phyloP scores from a whole-genome alignment of 306 rosid genomes.

The Cucumis cinereus region DNA sequence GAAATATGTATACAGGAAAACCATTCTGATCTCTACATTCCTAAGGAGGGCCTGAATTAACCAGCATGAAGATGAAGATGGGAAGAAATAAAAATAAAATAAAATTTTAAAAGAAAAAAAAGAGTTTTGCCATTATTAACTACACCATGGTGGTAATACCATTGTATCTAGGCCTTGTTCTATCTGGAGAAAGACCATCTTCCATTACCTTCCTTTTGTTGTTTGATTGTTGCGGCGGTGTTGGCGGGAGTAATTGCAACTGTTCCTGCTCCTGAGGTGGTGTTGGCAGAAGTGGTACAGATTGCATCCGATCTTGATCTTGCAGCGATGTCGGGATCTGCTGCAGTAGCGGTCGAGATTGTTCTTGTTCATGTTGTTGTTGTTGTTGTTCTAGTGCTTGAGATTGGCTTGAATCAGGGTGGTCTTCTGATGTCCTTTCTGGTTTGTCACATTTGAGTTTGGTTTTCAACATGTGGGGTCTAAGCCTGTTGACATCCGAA shows the following conservation, averaged over 20 bases:
- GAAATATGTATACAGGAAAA: conserved; percentile 37
- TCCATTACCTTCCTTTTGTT: conserved; percentile 77
- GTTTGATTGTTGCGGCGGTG: conserved; percentile 20
- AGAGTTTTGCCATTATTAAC: conserved; percentile 21
- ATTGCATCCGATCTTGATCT: not conserved
- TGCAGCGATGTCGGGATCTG: not conserved
- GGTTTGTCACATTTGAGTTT: conserved; percentile 35
- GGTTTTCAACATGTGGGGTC: conserved; percentile 64
- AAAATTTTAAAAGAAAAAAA: not conserved
- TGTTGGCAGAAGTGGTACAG: not conserved
- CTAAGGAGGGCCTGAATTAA: conserved; percentile 30
- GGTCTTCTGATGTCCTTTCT: conserved; percentile 3
- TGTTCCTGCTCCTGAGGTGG: not conserved
- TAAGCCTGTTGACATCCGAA: conserved; percentile 57
- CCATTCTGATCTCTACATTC: conserved; percentile 39
- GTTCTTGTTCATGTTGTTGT: not conserved
- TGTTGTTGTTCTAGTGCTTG: conserved; percentile 6
- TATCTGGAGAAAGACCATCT: conserved; percentile 65
- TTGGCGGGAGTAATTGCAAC: conserved; percentile 4
- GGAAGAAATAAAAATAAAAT: not conserved
- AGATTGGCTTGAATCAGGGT: not conserved
- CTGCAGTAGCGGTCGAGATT: not conserved
- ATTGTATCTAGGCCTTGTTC: conserved; percentile 76
- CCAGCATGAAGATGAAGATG: conserved; percentile 27
- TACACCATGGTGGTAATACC: conserved; percentile 48